phyloP scores from a whole-genome alignment of 805 yeast genomes.

The Myxozyma kluyveri region DNA sequence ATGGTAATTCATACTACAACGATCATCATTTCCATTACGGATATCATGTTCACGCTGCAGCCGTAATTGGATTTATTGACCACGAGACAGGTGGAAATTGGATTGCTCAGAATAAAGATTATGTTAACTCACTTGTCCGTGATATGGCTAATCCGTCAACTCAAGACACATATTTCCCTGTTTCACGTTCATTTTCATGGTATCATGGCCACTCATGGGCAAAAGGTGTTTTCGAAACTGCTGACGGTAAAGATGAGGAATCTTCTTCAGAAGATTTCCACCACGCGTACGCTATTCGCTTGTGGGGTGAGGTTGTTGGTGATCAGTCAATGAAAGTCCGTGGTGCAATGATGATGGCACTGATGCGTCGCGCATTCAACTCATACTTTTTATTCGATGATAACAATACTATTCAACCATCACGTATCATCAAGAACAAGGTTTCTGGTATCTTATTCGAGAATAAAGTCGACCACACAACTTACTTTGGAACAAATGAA shows the following conservation, averaged over 20 bases:
- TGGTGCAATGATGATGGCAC: constrained; percentile 57
- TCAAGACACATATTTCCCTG: constrained; percentile 58
- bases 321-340: constrained; percentile 53
- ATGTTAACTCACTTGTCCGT: constrained; percentile 60
- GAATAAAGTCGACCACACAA: constrained; percentile 68
- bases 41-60: constrained; percentile 79
- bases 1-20: constrained; percentile 73
- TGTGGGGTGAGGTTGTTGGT: constrained; percentile 62
- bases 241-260: constrained; percentile 72
- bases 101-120: constrained; percentile 48
- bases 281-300: constrained; percentile 63
- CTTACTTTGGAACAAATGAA: constrained; percentile 60
- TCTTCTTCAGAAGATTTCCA: constrained; percentile 70
- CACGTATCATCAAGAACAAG: constrained; percentile 52
- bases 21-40: constrained; percentile 91
- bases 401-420: constrained; percentile 52
- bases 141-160: constrained; percentile 65
- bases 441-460: constrained; percentile 70
- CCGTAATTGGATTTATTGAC: constrained; percentile 70
- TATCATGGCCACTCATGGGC: constrained; percentile 76
- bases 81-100: constrained; percentile 51
- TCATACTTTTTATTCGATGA: constrained; percentile 51
- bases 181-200: constrained; percentile 66
- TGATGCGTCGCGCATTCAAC: constrained; percentile 55
- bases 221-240: constrained; percentile 58